phyloP scores from a whole-genome alignment of 129 eudicot species.

The Lactuca saligna region DNA sequence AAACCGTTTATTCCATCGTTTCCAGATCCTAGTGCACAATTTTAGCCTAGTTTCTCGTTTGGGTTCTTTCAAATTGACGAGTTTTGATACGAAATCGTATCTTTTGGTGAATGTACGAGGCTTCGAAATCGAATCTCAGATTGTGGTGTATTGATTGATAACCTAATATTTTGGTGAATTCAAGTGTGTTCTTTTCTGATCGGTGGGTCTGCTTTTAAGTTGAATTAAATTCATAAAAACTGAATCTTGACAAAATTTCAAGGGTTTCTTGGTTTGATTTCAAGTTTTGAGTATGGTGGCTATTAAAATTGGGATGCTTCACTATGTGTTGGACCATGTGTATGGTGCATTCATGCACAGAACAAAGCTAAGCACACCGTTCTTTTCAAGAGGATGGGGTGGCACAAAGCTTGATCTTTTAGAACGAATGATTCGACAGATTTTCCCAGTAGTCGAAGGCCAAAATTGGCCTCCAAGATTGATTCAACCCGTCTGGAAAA shows the following conservation, averaged over 20 bases:
- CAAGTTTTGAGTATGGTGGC: slow-evolving; percentile 50
- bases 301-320: slow-evolving; percentile 75
- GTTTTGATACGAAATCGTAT: slow-evolving; percentile 9
- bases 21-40: background rate
- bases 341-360: slow-evolving; percentile 96
- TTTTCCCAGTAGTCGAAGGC: slow-evolving; percentile 70
- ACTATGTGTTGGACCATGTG: slow-evolving; percentile 87
- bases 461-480: slow-evolving; percentile 78
- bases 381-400: slow-evolving; percentile 93
- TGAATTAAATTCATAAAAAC: slow-evolving; percentile 11
- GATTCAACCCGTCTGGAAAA: slow-evolving; percentile 75
- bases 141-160: slow-evolving; percentile 15
- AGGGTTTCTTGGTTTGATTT: slow-evolving; percentile 18
- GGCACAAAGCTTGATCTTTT: slow-evolving; percentile 86
- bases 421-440: slow-evolving; percentile 69
- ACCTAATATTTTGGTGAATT: background rate
- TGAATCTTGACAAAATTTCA: background rate
- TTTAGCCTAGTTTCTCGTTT: slow-evolving; percentile 12
- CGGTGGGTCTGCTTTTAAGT: slow-evolving; percentile 26
- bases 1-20: background rate
- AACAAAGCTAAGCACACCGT: slow-evolving; percentile 71
- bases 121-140: slow-evolving; percentile 10
- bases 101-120: background rate
- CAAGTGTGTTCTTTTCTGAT: slow-evolving; percentile 6
- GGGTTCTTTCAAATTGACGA: slow-evolving; percentile 17